Evolutionary conservation across 495 filamentous ascomycete species (phyloP), one percentile per base, ranked within the genome.

Genomic region (Halenospora varia): DNA sequence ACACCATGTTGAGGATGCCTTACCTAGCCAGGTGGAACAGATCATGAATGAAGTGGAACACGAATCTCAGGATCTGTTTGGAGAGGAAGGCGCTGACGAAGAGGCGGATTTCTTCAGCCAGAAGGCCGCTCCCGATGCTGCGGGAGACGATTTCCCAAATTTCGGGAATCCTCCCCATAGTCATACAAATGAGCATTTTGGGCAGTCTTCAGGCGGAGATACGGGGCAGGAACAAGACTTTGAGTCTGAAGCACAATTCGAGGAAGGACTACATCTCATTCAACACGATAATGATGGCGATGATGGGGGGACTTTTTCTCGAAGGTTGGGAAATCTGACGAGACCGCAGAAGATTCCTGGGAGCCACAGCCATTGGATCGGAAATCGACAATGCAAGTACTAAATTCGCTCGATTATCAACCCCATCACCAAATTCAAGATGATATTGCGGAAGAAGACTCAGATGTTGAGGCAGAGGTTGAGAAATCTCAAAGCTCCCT

Each of bases 201-300:
- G 45, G n/a, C 51, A 41, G 49, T 25, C 57, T 24, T 60, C 52
- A 48, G 64, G 64, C 8, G 61, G 64, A 1, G 51, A 57, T 46
- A 50, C 56, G 41, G 56, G 24, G 35, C 53, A 45, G 55, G 60
- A 51, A 63, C 64, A 53, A 59, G 61, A 59, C 48, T 17, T 57
- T 23, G 56, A 74, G 41, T 60, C 63, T 17, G 74, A 82, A 20
- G 75, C 78, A 47, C 75, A 82, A 10, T 86, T 75, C 55, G 82
- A 83, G 47, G 83, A 86, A 62, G 84, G 83, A 0, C 20, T 86
- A 18, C 83, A 82, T 2, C 68, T 86, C 20, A 75, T 88, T 22
- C 60, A 60, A 22, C 40, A 40, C 46, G 71, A 71, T 39, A 68
- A 63, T 29, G 59, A 50, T 10, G 57, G 51, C 6, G 71, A 78